Evolutionary conservation across 306 rosid genomes (phyloP), one percentile per base, ranked within the genome.

Genomic region (Begonia fuchsioides): DNA sequence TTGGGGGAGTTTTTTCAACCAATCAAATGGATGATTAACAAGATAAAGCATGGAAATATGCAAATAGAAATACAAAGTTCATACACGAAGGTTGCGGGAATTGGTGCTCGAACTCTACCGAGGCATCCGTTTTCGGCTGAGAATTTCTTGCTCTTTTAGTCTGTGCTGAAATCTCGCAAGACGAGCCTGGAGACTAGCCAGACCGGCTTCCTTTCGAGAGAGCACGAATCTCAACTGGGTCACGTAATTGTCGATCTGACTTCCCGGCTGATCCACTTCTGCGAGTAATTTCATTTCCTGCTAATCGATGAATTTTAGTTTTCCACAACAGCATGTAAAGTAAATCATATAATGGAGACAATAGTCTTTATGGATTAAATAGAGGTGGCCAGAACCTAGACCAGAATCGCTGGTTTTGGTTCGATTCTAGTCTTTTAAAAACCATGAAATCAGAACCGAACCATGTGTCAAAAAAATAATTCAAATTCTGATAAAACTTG

Each of bases 271-370:
- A 62, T 84, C 97, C 74, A 90, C 97, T 66, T 85, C 95, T 47
- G 94, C 97, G 56, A 90, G 52, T 56, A 90, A 67, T 67, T 85
- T 90, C 97, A 90, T 90, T 81, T 90, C 97, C 95, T 90, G 64
- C 16, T 15, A 49, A 51, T 58, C 35, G 7, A 26, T 3, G 3
- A 20, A 20, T 20, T 20, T 20, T 26, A 26, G 5, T 26, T 26
- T 26, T 26, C 35, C 32, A 20, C 1, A 20, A 20, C 5, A 26
- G 7, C n/a, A n/a, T n/a, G n/a, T n/a, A n/a, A n/a, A n/a, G n/a
- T n/a, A n/a, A n/a, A n/a, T n/a, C n/a, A n/a, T n/a, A n/a, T n/a
- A n/a, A n/a, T n/a, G n/a, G n/a, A n/a, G n/a, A n/a, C n/a, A n/a
- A n/a, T n/a, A n/a, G n/a, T n/a, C n/a, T n/a, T n/a, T n/a, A n/a